Evolutionary conservation across 495 filamentous ascomycete genomes (phyloP).

Genomic region (Xylaria intraflava): DNA sequence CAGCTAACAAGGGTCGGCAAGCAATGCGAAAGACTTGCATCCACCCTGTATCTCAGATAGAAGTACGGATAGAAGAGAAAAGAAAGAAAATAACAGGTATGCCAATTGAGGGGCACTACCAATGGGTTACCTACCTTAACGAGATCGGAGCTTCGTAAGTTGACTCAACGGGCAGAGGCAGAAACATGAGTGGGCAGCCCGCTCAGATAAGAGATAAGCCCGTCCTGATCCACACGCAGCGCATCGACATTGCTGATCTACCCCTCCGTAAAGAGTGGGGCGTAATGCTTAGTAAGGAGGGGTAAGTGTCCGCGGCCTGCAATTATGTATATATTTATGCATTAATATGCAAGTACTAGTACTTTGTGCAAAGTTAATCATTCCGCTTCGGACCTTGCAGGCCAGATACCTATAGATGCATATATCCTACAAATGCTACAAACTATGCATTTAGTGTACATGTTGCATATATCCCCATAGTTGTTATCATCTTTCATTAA

Average conservation of each 20-base stretch:
- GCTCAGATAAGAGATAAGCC: too few species aligned
- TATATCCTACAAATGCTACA: too few species aligned
- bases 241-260: too few species aligned
- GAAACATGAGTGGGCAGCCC: background rate
- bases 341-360: too few species aligned
- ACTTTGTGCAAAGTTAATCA: too few species aligned
- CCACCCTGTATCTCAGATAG: background rate
- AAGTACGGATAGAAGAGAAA: background rate
- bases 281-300: background rate
- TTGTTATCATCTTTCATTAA: background rate
- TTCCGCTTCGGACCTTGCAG: too few species aligned
- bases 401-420: too few species aligned
- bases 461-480: too few species aligned
- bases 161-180: background rate
- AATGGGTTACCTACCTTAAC: background rate
- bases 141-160: slow-evolving; percentile 6
- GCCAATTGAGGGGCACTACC: background rate
- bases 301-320: background rate
- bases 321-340: too few species aligned
- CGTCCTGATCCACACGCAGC: too few species aligned
- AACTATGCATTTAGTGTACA: too few species aligned
- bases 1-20: slow-evolving; percentile 2
- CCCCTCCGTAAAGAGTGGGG: background rate
- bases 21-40: slow-evolving; percentile 4
- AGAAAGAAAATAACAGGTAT: background rate